A percentile compares a stretch with the other conserved stretches of the same genome.
phyloP scores from a whole-genome alignment of 2,329 filamentous ascomycete species.

The Colletotrichum chrysophilum region DNA sequence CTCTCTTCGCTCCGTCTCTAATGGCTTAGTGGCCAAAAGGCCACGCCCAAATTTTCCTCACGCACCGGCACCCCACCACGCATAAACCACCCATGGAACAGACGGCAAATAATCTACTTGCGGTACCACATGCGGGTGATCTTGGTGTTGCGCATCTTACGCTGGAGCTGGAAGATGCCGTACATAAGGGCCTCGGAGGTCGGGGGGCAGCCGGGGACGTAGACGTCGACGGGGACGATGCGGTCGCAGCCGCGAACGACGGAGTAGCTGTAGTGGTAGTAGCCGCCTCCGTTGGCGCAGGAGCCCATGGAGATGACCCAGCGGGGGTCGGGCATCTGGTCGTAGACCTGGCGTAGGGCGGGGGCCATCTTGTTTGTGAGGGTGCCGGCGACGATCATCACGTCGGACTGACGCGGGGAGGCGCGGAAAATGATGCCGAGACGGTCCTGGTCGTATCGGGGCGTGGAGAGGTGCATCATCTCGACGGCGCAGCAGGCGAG shows the following conservation, averaged over 20 bases:
- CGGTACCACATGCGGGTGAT: conserved; percentile 64
- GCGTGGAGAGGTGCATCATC: conserved; percentile 92
- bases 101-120: conserved; percentile 43
- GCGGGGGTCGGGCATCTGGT: conserved; percentile 91
- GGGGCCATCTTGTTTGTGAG: conserved; percentile 97
- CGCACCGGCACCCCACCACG: neutral
- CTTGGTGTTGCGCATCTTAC: conserved; percentile 71
- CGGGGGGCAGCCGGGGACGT: conserved; percentile 76
- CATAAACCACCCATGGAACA: neutral
- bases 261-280: conserved; percentile 86
- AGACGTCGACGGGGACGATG: conserved; percentile 80
- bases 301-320: conserved; percentile 88
- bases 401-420: conserved; percentile 85
- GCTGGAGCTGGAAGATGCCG: conserved; percentile 77
- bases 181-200: conserved; percentile 69
- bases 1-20: neutral
- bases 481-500: conserved; percentile 89
- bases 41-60: neutral
- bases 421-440: conserved; percentile 91
- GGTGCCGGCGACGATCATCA: conserved; percentile 93
- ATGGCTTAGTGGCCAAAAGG: neutral
- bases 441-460: conserved; percentile 88
- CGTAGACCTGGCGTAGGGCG: conserved; percentile 87
- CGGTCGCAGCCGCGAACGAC: conserved; percentile 76
- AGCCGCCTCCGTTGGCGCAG: conserved; percentile 84